These are phyloP conservation scores for Nicotiana noctiflora DNA, from an alignment of 257 asterid species.

Conservation along the genomic window DNA sequence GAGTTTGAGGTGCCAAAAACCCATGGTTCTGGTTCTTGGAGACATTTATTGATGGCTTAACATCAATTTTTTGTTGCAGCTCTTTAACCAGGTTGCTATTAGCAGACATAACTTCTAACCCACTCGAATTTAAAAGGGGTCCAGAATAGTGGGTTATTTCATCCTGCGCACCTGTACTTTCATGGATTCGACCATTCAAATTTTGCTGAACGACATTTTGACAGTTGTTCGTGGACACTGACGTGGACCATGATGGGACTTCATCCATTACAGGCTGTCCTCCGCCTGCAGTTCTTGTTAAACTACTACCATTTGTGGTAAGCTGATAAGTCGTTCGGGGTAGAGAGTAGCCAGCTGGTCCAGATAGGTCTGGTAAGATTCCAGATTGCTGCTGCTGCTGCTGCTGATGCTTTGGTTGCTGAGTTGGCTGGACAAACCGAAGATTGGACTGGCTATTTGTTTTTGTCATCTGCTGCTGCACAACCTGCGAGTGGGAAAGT, in stretches of 20 bases:
- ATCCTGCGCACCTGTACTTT: conserved; percentile 24
- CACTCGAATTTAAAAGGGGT: conserved; percentile 32
- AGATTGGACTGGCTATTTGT: conserved; percentile 37
- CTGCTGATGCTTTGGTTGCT: conserved; percentile 32
- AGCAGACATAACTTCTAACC: conserved; percentile 43
- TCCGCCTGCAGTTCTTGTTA: conserved; percentile 27
- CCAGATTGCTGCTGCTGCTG: conserved; percentile 32
- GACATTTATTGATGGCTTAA: conserved; percentile 40
- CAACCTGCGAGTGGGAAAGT: conserved; percentile 26
- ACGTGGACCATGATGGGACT: conserved; percentile 83
- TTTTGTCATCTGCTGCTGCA: conserved; percentile 23
- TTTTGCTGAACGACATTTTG: conserved; percentile 42
- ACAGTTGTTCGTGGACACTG: conserved; percentile 83
- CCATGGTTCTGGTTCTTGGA: conserved; percentile 64
- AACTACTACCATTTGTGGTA: conserved; percentile 26
- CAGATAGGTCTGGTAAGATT: conserved; percentile 44
- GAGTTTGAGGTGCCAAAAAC: conserved; percentile 30
- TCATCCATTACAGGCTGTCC: conserved; percentile 80
- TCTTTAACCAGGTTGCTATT: conserved; percentile 37
- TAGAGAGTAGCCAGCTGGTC: conserved; percentile 33
- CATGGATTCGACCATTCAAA: conserved; percentile 39
- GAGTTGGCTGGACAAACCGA: conserved; percentile 39
- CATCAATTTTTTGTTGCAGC: conserved; percentile 46
- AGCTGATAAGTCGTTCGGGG: conserved; percentile 41
- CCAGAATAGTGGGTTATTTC: conserved; percentile 53